A percentile compares a stretch with the other conserved stretches of the same genome.
phyloP scores from a whole-genome alignment of 306 rosid species.

The Mimosa pudica region DNA sequence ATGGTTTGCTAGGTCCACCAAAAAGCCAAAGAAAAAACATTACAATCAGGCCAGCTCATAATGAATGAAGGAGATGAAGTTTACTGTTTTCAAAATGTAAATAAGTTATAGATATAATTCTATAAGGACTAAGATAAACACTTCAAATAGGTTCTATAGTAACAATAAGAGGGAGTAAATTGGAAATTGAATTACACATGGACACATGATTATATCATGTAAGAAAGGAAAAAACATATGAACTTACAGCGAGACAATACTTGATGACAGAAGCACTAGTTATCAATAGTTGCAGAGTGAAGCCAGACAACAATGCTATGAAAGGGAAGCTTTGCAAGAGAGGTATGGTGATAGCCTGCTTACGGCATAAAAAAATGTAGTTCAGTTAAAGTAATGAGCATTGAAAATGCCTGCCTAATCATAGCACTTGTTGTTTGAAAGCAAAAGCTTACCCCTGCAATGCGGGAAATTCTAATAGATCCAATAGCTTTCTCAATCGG shows the following conservation, averaged over 20 bases:
- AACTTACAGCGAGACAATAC: constrained; percentile 61
- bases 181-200: no score
- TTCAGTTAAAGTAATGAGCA: constrained; percentile 5
- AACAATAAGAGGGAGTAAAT: no score
- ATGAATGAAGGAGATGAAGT: background rate
- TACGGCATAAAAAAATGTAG: background rate
- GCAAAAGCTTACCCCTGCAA: constrained; percentile 59
- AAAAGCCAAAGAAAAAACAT: background rate
- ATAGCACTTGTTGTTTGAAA: background rate
- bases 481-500: constrained; percentile 54
- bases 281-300: constrained; percentile 43
- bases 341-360: constrained; percentile 69
- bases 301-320: constrained; percentile 55
- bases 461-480: constrained; percentile 45
- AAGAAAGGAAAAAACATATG: background rate
- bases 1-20: constrained; percentile 43
- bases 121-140: no score
- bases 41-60: constrained; percentile 13
- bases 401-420: constrained; percentile 6
- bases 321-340: constrained; percentile 63
- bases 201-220: no score
- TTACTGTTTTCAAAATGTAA: background rate
- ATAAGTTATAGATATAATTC: background rate
- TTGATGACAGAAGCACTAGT: constrained; percentile 52
- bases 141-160: no score